Evolutionary conservation across 2,329 filamentous ascomycete species (phyloP), one percentile per base, ranked within the genome.

Genomic region (Cryphonectria carpinicola): DNA sequence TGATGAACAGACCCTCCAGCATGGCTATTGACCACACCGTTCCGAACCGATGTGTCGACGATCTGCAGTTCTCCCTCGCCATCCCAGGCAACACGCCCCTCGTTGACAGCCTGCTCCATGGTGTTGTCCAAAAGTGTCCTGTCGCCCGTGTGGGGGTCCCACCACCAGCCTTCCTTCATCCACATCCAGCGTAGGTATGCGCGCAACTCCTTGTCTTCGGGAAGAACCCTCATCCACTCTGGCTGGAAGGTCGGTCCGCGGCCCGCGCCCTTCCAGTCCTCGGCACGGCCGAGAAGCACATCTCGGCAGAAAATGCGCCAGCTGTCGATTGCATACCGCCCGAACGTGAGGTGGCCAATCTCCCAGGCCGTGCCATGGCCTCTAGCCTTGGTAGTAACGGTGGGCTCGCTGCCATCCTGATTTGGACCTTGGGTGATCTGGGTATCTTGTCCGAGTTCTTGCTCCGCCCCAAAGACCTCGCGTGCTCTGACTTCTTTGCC

Each of bases 281-380:
- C 78, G 1, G 91, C 89, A 25, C 90, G 80, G 0, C 89, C 91
- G 10, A 94, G 87, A 35, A 97, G 80, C 43, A 86, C 84, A 78
- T 98, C 95, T 1, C 95, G 89, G 78, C 94, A 97, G 80, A 98
- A 98, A 73, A 98, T 97, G 3, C 95, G 89, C 93, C 94, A 98
- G 77, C 92, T 95, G 80, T 98, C 95, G 65, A 95, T 84, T 0
- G 93, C 92, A 79, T 98, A 98, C 1, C 89, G 85, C 22, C 94
- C 93, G 68, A 93, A 90, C 0, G 93, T 94, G 70, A 98, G 83
- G 79, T 97, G 93, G 0, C 92, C 94, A 71, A 97, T 92, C 77
- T 98, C 95, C 90, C 94, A 97, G 0, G 88, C 87, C 14, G 85
- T 83, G 28, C 78, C 56, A 65, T 73, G 35, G 73, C 77, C 64